Evolutionary conservation across 345 rosid species (phyloP).

Genomic region (Eutrema yunnanense): DNA sequence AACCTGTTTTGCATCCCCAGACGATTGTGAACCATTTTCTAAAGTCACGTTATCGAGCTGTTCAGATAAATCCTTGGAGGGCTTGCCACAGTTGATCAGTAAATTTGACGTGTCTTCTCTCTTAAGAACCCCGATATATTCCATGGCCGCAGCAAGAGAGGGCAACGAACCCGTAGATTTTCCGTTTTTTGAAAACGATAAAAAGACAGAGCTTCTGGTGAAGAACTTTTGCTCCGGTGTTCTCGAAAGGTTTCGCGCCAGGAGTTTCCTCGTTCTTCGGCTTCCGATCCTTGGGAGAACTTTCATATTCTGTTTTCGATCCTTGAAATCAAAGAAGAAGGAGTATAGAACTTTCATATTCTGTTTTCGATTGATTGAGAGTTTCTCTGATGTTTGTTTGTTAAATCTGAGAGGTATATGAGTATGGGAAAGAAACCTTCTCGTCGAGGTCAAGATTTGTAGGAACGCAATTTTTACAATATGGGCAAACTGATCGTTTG

Average conservation of each 20-base stretch:
- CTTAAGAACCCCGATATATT: slow-evolving; percentile 59
- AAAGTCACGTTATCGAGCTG: slow-evolving; percentile 40
- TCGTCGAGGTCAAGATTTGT: too few relatives aligned
- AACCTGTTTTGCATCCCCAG: slow-evolving; percentile 52
- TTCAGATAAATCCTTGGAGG: slow-evolving; percentile 56
- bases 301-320: too few relatives aligned
- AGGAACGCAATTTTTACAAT: too few relatives aligned
- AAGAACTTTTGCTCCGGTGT: slow-evolving; percentile 71
- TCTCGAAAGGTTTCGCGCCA: slow-evolving; percentile 56
- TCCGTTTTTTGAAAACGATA: slow-evolving; percentile 53
- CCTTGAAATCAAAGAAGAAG: not conserved
- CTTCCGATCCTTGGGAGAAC: slow-evolving; percentile 61
- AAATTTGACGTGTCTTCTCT: slow-evolving; percentile 66
- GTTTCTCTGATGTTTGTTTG: too few relatives aligned
- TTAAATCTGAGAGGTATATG: too few relatives aligned
- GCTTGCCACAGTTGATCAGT: slow-evolving; percentile 89
- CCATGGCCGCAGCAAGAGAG: slow-evolving; percentile 26
- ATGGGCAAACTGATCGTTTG: too few relatives aligned
- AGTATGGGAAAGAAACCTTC: too few relatives aligned
- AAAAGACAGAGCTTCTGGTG: slow-evolving; percentile 97
- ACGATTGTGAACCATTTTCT: slow-evolving; percentile 51
- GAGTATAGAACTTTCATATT: too few relatives aligned
- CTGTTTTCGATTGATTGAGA: too few relatives aligned
- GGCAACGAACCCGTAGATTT: slow-evolving; percentile 70
- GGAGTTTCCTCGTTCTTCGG: slow-evolving; percentile 64